Evolutionary conservation across 139 green algal species (phyloP).

Genomic region (Chlamydomonas asymmetrica): DNA sequence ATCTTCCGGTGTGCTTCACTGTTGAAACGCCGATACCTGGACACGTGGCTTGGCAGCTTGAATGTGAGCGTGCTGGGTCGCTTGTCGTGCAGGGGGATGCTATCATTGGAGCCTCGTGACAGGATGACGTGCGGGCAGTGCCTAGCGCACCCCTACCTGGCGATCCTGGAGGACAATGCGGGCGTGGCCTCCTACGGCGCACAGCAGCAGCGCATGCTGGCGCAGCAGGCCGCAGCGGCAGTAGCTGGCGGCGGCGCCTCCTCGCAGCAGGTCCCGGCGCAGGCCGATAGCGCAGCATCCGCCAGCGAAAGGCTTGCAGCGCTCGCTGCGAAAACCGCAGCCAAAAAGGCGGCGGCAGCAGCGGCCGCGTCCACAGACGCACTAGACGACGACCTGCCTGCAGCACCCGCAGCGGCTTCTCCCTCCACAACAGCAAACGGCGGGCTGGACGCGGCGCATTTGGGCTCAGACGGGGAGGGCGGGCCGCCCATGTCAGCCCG

Average conservation of each 20-base stretch:
- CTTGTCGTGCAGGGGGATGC: slow-evolving; percentile 35
- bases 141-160: slow-evolving; percentile 60
- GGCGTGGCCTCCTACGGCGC: neutral
- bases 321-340: too few relatives aligned
- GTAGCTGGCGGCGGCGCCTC: too few relatives aligned
- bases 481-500: neutral
- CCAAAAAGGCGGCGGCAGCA: too few relatives aligned
- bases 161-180: slow-evolving; percentile 18
- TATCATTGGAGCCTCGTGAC: slow-evolving; percentile 55
- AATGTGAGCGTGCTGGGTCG: neutral
- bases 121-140: slow-evolving; percentile 47
- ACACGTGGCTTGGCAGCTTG: too few relatives aligned
- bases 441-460: neutral
- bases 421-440: slow-evolving; percentile 1
- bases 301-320: too few relatives aligned
- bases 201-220: neutral
- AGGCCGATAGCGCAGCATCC: too few relatives aligned
- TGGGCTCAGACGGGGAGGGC: slow-evolving; percentile 13
- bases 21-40: too few relatives aligned
- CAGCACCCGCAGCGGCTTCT: slow-evolving; percentile 1
- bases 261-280: too few relatives aligned
- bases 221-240: neutral
- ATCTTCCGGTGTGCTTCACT: too few relatives aligned
- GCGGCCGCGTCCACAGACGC: too few relatives aligned
- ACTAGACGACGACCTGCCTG: too few relatives aligned